Evolutionary conservation across 768 basidiomycete species (phyloP), one percentile per base, ranked within the genome.

Genomic region (Rossbeevera mucosa): DNA sequence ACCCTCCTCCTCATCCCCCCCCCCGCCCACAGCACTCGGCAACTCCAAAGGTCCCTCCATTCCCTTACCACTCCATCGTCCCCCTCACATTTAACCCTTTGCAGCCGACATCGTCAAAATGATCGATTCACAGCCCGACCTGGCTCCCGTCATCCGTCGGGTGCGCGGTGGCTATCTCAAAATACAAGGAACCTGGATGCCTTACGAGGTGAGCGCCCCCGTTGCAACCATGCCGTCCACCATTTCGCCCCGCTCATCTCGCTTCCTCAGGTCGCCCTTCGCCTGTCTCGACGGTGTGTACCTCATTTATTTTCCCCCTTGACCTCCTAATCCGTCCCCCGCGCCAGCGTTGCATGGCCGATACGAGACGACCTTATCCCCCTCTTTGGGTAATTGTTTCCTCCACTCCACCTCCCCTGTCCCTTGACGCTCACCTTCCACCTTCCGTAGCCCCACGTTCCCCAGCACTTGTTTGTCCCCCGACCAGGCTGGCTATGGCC

Each of bases 141-240:
- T 94, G 31, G 89, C 88, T 24, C 77, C 83, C 28, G 81, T 87
- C 59, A 83, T 92, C 63, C 84, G 91, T 52, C 80, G 90, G 54
- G 90, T 94, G 28, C 82, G 89, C 43, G 91, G 89, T 51, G 88
- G 90, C 47, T 91, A 90, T 72, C 80, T 94, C 54, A 92, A 93
- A 73, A 92, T 94, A 41, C 91, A 94, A 64, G 91, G 91, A 28
- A 92, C 91, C 20, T 94, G 91, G 91, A 88, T 93, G 84, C 91
- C 91, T 29, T 93, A 88, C 70, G 91, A 90, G 76, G 86, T 87
- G 59, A 55, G 78, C 65, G 38, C 36, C 28, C 28, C 47, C 47
- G 18, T 5, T 38, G 36, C n/a, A 38, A 20, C n/a, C 59, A 9
- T 52, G 31, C 52, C 63, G 36, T 65, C 30, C 45, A 7, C 30